Conservation (phyloP, 1,139 yeast species). For the Magnusiomyces fungicola region DNA sequence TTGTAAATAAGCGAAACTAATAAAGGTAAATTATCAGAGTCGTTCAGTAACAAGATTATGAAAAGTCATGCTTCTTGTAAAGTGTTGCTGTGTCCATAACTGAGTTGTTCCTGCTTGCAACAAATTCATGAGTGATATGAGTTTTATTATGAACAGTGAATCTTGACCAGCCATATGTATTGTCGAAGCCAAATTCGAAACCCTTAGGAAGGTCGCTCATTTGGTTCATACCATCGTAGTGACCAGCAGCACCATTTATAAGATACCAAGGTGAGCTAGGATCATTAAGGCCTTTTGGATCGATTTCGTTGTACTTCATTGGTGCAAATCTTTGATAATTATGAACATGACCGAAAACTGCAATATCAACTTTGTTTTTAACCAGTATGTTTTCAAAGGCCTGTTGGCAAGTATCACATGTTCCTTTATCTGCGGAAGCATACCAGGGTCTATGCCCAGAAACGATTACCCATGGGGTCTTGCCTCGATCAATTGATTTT, state of each 20-base stretch:
- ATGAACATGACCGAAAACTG: conserved; percentile 28
- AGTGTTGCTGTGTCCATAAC: conserved; percentile 29
- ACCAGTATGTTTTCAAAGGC: conserved; percentile 27
- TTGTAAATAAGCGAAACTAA: too few relatives aligned
- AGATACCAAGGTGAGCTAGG: conserved; percentile 29
- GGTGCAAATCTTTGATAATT: conserved; percentile 27
- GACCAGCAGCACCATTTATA: conserved; percentile 29
- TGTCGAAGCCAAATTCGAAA: conserved; percentile 17
- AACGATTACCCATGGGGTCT: conserved; percentile 32
- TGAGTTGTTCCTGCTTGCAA: conserved; percentile 36
- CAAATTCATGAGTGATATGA: conserved; percentile 37
- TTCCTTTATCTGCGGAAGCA: conserved; percentile 18
- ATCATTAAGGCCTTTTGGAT: conserved; percentile 26
- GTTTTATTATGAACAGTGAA: conserved; percentile 46
- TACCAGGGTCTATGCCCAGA: conserved; percentile 36
- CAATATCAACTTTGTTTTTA: conserved; percentile 26
- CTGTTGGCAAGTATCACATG: conserved; percentile 19
- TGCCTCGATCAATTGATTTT: conserved; percentile 25
- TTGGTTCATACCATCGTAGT: conserved; percentile 26
- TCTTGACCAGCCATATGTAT: conserved; percentile 32
- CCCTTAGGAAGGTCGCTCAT: conserved; percentile 10
- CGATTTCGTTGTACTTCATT: conserved; percentile 20
- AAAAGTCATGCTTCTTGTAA: conserved; percentile 18
- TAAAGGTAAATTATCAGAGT: too few relatives aligned
- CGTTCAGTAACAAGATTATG: too few relatives aligned